Evolutionary conservation across 2,329 filamentous ascomycete species (phyloP).

Genomic region (Beauveria sp.): DNA sequence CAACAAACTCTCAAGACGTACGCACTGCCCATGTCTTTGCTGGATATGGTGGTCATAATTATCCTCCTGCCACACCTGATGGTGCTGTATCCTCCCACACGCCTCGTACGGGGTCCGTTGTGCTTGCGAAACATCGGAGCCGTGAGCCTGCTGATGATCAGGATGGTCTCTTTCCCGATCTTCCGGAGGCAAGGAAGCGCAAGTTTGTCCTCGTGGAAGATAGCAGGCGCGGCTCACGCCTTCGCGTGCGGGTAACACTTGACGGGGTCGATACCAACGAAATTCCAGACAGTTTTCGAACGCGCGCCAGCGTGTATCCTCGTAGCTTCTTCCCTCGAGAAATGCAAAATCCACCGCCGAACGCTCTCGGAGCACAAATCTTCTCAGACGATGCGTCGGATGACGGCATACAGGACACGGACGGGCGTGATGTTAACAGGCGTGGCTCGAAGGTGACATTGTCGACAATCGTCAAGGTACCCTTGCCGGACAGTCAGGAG

Average conservation of each 20-base stretch:
- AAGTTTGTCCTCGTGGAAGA: conserved; percentile 98
- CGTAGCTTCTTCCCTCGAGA: conserved; percentile 88
- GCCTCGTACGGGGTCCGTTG: conserved; percentile 19
- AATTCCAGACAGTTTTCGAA: conserved; percentile 91
- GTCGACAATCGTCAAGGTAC: conserved; percentile 49
- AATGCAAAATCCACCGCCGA: conserved; percentile 80
- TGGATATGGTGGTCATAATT: conserved; percentile 56
- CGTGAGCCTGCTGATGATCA: conserved; percentile 23
- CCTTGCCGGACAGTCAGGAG: conserved; percentile 60
- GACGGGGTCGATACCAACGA: conserved; percentile 90
- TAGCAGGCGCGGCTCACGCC: conserved; percentile 67
- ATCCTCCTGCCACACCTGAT: conserved; percentile 39
- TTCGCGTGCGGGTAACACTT: conserved; percentile 87
- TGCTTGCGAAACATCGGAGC: conserved; percentile 44
- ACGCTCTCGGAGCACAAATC: conserved; percentile 65
- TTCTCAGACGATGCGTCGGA: conserved; percentile 59
- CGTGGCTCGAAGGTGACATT: conserved; percentile 24
- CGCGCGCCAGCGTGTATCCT: conserved; percentile 81
- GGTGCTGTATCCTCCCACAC: conserved; percentile 58
- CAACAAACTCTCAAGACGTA: conserved; percentile 39
- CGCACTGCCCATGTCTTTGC: conserved; percentile 69
- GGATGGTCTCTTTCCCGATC: conserved; percentile 68
- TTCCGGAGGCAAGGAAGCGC: conserved; percentile 83
- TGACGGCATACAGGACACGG: conserved; percentile 44
- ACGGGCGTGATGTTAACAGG: conserved; percentile 36